Conservation (phyloP, 768 basidiomycete species). For the Pleurotus platypus region DNA sequence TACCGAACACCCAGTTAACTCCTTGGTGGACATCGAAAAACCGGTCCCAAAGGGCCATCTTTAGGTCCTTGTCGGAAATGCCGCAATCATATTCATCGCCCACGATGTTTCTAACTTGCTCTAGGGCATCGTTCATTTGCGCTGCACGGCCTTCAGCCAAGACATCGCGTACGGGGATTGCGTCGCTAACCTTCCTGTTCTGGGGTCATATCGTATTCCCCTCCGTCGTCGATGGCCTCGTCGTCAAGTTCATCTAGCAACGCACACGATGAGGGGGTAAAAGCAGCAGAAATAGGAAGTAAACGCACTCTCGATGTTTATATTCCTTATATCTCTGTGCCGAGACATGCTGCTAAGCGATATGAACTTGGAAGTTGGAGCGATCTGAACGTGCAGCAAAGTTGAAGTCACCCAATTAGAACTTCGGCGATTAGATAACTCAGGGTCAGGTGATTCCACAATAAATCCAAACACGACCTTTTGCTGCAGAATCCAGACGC, state of each 20-base stretch:
- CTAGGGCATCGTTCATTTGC: constrained; percentile 69
- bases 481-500: too few species aligned
- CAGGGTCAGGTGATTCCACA: background rate
- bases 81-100: constrained; percentile 64
- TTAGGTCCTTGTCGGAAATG: constrained; percentile 71
- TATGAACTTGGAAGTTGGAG: background rate
- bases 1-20: constrained; percentile 72
- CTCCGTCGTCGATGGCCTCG: constrained; percentile 71
- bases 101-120: constrained; percentile 62
- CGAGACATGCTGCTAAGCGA: constrained; percentile 66
- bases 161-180: constrained; percentile 10
- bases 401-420: too few species aligned
- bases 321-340: constrained; percentile 84
- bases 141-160: constrained; percentile 30
- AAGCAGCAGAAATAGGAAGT: background rate
- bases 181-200: constrained; percentile 68
- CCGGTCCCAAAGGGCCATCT: constrained; percentile 80
- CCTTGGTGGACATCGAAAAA: constrained; percentile 84
- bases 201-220: constrained; percentile 75
- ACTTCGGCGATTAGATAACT: background rate
- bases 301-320: constrained; percentile 70
- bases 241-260: constrained; percentile 83
- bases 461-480: constrained; percentile 17
- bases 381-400: background rate
- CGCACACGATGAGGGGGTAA: constrained; percentile 1